These are phyloP conservation scores for Candida vartiovaarae DNA, from an alignment of 805 yeast genomes.

Conservation along the genomic window DNA sequence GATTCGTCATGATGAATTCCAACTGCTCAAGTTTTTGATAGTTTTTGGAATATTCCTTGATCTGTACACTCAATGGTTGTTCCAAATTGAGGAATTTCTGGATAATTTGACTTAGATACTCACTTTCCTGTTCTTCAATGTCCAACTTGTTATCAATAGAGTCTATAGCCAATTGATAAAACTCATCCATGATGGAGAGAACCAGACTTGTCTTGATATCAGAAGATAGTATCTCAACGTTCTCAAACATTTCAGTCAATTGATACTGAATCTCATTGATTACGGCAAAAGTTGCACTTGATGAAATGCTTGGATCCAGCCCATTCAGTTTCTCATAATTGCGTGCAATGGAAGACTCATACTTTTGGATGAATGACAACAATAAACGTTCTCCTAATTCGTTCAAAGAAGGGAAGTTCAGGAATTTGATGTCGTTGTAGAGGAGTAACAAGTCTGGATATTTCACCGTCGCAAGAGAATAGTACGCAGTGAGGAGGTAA, in stretches of 20 bases:
- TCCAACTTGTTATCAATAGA: slow-evolving; percentile 11
- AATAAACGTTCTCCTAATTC: slow-evolving; percentile 33
- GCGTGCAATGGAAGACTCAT: slow-evolving; percentile 7
- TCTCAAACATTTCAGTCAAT: slow-evolving; percentile 4
- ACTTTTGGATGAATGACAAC: slow-evolving; percentile 4
- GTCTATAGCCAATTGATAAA: slow-evolving; percentile 15
- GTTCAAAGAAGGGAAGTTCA: slow-evolving; percentile 25
- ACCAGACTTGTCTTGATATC: slow-evolving; percentile 4
- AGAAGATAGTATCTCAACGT: slow-evolving; percentile 4
- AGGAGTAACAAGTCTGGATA: slow-evolving; percentile 10
- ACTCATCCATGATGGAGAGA: slow-evolving; percentile 13
- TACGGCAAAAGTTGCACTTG: slow-evolving; percentile 9
- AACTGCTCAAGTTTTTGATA: slow-evolving; percentile 18
- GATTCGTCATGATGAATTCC: slow-evolving; percentile 25
- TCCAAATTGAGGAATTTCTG: slow-evolving; percentile 11
- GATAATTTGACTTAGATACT: slow-evolving; percentile 15
- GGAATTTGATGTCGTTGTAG: slow-evolving; percentile 15
- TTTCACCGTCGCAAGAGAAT: slow-evolving; percentile 13
- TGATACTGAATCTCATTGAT: slow-evolving; percentile 9
- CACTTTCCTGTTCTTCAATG: slow-evolving; percentile 21
- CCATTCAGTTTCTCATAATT: slow-evolving; percentile 8
- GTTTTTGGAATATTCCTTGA: slow-evolving; percentile 9
- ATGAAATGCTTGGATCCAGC: slow-evolving; percentile 15
- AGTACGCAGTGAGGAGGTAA: slow-evolving; percentile 12
- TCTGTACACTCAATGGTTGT: slow-evolving; percentile 7